Percentiles rank a stretch among this genome's conserved stretches.
Evolutionary conservation across 169 alveolate species (phyloP).

Genomic region (Cryptosporidium xiaoi): DNA sequence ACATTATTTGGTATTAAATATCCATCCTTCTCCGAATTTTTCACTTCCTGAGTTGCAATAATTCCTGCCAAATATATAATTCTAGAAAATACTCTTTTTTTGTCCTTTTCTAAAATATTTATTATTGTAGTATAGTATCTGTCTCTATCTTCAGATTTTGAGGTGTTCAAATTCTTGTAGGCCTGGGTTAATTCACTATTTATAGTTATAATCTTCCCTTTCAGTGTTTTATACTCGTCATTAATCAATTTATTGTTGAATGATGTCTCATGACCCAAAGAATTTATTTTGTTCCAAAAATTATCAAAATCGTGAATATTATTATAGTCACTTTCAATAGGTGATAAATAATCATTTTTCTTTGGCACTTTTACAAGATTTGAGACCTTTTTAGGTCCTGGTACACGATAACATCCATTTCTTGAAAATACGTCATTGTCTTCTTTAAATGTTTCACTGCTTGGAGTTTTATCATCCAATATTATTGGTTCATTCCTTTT

Average conservation of each 20-base stretch:
- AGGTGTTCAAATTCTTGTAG: not conserved
- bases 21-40: constrained; percentile 7
- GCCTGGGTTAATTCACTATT: not conserved
- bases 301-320: constrained; percentile 4
- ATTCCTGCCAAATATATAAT: constrained; percentile 51
- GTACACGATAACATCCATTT: constrained; percentile 3
- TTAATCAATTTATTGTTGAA: not conserved
- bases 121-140: constrained; percentile 1
- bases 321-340: constrained; percentile 3
- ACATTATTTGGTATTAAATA: constrained; percentile 29
- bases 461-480: not conserved
- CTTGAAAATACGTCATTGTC: not conserved
- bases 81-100: constrained; percentile 5
- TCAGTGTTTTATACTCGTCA: constrained; percentile 18
- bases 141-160: not conserved
- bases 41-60: constrained; percentile 55
- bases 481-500: not conserved
- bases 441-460: not conserved
- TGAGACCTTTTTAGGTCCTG: constrained; percentile 14
- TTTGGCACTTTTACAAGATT: constrained; percentile 25
- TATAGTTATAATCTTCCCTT: constrained; percentile 12
- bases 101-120: constrained; percentile 13
- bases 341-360: not conserved
- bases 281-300: constrained; percentile 13
- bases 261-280: not conserved